Evolutionary conservation across 1,284 basidiomycete genomes (phyloP).

Genomic region (Boletus smithii): DNA sequence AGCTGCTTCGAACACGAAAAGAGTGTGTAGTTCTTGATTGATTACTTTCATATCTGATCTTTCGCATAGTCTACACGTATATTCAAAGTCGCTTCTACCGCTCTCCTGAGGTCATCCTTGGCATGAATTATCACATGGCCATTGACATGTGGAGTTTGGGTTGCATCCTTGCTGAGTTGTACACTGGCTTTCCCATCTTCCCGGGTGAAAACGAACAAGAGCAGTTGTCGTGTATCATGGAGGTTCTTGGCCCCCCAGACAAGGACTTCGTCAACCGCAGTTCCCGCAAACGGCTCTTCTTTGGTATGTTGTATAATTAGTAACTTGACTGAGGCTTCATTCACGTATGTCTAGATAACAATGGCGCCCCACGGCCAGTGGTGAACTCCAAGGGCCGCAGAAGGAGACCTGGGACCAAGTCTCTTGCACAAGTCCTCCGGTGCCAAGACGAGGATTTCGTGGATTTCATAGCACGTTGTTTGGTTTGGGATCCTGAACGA

Average conservation of each 20-base stretch:
- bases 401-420: conserved; percentile 87
- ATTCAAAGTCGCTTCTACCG: conserved; percentile 97
- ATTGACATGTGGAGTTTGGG: conserved; percentile 99
- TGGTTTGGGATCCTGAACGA: conserved; percentile 97
- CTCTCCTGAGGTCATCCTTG: conserved; percentile 91
- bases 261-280: conserved; percentile 93
- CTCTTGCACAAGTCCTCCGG: conserved; percentile 83
- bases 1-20: conserved; percentile 99
- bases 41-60: conserved; percentile 14
- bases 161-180: conserved; percentile 95
- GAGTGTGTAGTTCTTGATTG: conserved; percentile 56
- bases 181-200: conserved; percentile 99
- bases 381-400: conserved; percentile 96
- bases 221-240: conserved; percentile 99
- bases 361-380: conserved; percentile 87
- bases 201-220: conserved; percentile 99
- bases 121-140: conserved; percentile 93
- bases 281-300: conserved; percentile 93
- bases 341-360: conserved; percentile 64
- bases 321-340: background rate
- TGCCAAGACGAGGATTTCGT: conserved; percentile 87
- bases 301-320: conserved; percentile 58
- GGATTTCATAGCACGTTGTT: conserved; percentile 92
- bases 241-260: conserved; percentile 94
- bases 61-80: conserved; percentile 83